phyloP scores from a whole-genome alignment of 73 alveolate genomes.

The Urostyla sp. region DNA sequence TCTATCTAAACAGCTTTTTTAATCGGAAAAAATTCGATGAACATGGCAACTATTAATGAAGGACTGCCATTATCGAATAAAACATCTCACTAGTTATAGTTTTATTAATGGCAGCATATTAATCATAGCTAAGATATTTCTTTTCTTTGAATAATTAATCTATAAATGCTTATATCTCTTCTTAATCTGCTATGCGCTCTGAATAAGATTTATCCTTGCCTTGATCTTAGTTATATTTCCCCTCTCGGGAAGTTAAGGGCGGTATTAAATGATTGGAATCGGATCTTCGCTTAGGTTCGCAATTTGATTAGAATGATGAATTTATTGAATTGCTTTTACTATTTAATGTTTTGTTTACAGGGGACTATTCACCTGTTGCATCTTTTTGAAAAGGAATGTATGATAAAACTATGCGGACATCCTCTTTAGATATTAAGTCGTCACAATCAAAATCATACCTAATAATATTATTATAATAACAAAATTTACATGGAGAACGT shows the following conservation, averaged over 20 bases:
- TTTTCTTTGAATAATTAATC: conserved; percentile 2
- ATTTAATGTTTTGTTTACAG: no score
- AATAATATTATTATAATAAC: no score
- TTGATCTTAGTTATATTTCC: conserved; percentile 39
- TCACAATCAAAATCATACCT: conserved; percentile 64
- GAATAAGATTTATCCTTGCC: conserved; percentile 30
- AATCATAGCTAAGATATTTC: conserved; percentile 7
- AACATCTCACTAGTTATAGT: conserved; percentile 44
- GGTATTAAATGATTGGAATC: no score
- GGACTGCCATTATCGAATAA: conserved; percentile 24
- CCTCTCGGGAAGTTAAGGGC: conserved; percentile 19
- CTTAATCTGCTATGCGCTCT: conserved; percentile 30
- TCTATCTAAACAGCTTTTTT: conserved; percentile 20
- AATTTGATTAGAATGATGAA: no score
- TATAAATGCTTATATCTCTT: conserved; percentile 13
- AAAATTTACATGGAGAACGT: conserved; percentile 52
- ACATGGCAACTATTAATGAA: conserved; percentile 50
- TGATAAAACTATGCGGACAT: conserved; percentile 42
- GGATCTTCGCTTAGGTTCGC: no score
- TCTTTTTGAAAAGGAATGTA: conserved; percentile 47
- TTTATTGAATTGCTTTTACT: no score
- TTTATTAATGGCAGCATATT: conserved; percentile 14
- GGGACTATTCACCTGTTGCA: no score
- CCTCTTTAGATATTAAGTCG: conserved; percentile 46
- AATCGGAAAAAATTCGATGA: conserved; percentile 40